Evolutionary conservation across 805 yeast species (phyloP).

Genomic region (Candida saitoana): DNA sequence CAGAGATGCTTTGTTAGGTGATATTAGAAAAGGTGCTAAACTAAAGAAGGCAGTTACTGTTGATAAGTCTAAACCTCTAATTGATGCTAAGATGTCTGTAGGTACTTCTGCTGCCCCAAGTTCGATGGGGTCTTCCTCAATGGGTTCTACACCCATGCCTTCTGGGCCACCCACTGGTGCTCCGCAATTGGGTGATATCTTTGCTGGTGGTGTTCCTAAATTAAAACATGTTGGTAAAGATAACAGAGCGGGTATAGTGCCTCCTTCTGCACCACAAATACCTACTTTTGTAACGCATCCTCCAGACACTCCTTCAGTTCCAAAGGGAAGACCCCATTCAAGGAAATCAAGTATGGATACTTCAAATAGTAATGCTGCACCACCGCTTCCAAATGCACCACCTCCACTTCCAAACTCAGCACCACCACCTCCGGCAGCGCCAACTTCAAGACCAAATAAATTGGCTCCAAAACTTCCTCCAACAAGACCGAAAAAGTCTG

Average conservation of each 20-base stretch:
- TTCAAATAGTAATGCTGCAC: constrained; percentile 10
- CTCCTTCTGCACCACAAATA: constrained; percentile 35
- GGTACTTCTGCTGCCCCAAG: constrained; percentile 17
- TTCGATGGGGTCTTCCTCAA: constrained; percentile 17
- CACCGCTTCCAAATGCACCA: constrained; percentile 16
- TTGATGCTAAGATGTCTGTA: constrained; percentile 39
- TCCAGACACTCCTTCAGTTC: constrained; percentile 9
- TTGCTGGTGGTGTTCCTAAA: constrained; percentile 80
- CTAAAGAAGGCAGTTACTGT: constrained; percentile 42
- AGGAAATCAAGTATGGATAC: constrained; percentile 11
- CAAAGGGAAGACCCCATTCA: constrained; percentile 12
- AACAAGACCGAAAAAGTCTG: constrained; percentile 35
- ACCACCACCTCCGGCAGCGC: constrained; percentile 13
- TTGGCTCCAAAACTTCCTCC: constrained; percentile 36
- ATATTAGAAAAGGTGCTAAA: constrained; percentile 60
- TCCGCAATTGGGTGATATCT: constrained; percentile 61
- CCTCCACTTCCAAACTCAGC: constrained; percentile 24
- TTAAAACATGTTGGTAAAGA: constrained; percentile 40
- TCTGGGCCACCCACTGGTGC: constrained; percentile 29
- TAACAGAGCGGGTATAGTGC: constrained; percentile 33
- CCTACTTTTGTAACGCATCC: constrained; percentile 17
- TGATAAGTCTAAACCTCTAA: constrained; percentile 53
- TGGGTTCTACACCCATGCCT: constrained; percentile 17
- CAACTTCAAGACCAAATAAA: constrained; percentile 13
- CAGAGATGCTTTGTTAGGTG: constrained; percentile 61